Evolutionary conservation across 345 rosid species (phyloP), one percentile per base, ranked within the genome.

Genomic region (Corchorus olitorius): DNA sequence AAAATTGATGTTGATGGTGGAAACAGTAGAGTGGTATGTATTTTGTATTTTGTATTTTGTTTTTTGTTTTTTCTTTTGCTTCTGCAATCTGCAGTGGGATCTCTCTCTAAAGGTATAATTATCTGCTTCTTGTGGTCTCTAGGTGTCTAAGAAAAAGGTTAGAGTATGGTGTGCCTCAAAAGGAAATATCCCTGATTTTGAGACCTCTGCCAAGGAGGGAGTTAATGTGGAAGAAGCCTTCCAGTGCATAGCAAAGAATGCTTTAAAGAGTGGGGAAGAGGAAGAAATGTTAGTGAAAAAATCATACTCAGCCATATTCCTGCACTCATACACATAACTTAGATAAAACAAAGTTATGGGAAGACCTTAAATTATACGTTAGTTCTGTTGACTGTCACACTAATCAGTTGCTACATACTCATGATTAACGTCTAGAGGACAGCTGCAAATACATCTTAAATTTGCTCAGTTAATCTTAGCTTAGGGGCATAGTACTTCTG

Each of bases 191-290:
- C 97, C 97, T 16, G 94, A 96, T 84, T 96, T 92, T 83, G 99
- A 96, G 84, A 96, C 99, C 68, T 96, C 99, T 77, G 99, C 99
- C 8, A 96, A 96, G 80, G 99, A 94, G 86, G 97, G 98, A 41
- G 77, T 93, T 75, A 94, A 96, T 65, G 99, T 96, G 48, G 99
- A 96, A 79, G 98, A 94, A 86, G 98, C 97, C 83, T 96, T 96
- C 84, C 92, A 89, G 66, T 89, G 94, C 92, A 93, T 94, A 81
- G 97, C 98, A 13, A 91, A 92, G 89, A 85, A 97, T 82, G 98
- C 99, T 15, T 75, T 91, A 74, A 94, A 89, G 90, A 97, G 87
- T 65, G 98, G 91, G 27, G 97, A 92, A 76, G 99, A 94, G 81
- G 98, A 94, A 82, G 98, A 97, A 76, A 84, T 94, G 99, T 97